A percentile compares a stretch with the other conserved stretches of the same genome.
Conservation (phyloP, 257 asterid species). For the Solanum chiquidenum region DNA sequence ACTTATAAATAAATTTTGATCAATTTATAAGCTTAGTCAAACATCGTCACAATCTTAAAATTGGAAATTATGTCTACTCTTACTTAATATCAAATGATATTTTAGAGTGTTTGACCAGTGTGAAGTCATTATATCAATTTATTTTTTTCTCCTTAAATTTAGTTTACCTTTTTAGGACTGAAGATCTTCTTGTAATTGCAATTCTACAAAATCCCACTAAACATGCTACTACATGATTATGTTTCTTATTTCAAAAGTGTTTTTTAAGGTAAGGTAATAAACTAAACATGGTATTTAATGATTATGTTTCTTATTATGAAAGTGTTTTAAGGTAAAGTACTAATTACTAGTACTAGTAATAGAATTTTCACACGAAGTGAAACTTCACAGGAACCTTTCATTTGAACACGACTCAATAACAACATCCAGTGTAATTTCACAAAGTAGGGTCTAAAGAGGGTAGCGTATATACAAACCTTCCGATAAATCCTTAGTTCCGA, state of each 20-base stretch:
- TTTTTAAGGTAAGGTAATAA: not conserved
- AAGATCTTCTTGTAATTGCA: not conserved
- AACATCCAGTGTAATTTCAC: not conserved
- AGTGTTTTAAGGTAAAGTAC: not conserved
- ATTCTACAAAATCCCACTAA: not conserved
- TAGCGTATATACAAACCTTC: rapidly evolving
- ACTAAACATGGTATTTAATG: not conserved
- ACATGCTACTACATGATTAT: not conserved
- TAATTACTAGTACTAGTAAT: not conserved
- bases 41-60: rapidly evolving
- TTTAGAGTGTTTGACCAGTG: not conserved
- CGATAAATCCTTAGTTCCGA: not conserved
- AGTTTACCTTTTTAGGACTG: not conserved
- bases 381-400: not conserved
- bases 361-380: not conserved
- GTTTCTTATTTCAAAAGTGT: not conserved
- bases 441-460: not conserved
- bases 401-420: not conserved
- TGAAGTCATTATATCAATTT: not conserved
- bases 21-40: not conserved
- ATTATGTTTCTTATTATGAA: not conserved
- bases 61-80: not conserved
- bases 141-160: not conserved
- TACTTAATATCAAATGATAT: not conserved
- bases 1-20: not conserved